These are phyloP conservation scores for Fagus sylvatica DNA, from an alignment of 306 rosid species.

Conservation along the genomic window DNA sequence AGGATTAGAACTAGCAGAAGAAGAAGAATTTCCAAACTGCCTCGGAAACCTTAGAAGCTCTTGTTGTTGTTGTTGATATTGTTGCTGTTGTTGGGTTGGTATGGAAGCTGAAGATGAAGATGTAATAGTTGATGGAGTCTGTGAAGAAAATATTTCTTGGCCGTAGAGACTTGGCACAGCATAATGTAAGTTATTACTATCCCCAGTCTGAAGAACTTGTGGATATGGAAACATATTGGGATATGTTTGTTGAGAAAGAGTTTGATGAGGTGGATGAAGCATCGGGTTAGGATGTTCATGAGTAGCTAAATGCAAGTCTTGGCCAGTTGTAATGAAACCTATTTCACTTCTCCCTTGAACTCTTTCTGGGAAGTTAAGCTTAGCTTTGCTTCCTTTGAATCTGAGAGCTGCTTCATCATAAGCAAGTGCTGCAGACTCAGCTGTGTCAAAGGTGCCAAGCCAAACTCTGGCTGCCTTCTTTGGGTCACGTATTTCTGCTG, in stretches of 20 bases:
- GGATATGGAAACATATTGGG: slow-evolving; percentile 25
- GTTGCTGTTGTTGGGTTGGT: slow-evolving; percentile 31
- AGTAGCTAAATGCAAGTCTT: background rate
- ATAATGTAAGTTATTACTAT: slow-evolving; percentile 7
- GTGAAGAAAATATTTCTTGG: slow-evolving; percentile 22
- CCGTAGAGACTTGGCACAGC: slow-evolving; percentile 24
- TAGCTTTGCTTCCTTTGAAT: slow-evolving; percentile 95
- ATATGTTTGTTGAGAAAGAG: slow-evolving; percentile 30
- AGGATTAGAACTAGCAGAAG: slow-evolving; percentile 36
- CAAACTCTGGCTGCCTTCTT: slow-evolving; percentile 78
- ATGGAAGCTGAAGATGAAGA: slow-evolving; percentile 29
- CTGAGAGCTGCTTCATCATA: slow-evolving; percentile 84
- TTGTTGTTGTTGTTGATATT: slow-evolving; percentile 32
- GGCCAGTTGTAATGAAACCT: slow-evolving; percentile 37
- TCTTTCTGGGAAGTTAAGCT: slow-evolving; percentile 84
- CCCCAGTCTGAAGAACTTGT: slow-evolving; percentile 12
- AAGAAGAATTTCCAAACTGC: slow-evolving; percentile 53
- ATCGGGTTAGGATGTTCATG: slow-evolving; percentile 6
- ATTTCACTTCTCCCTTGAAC: slow-evolving; percentile 43
- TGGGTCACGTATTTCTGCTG: slow-evolving; percentile 89
- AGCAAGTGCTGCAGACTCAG: slow-evolving; percentile 83
- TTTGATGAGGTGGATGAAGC: slow-evolving; percentile 11
- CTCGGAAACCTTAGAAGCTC: slow-evolving; percentile 30
- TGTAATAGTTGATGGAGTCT: background rate
- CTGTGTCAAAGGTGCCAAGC: slow-evolving; percentile 86